These are phyloP conservation scores for Lichtheimia ramosa DNA, from an alignment of 371 early-diverging fungal genomes.

Conservation along the genomic window DNA sequence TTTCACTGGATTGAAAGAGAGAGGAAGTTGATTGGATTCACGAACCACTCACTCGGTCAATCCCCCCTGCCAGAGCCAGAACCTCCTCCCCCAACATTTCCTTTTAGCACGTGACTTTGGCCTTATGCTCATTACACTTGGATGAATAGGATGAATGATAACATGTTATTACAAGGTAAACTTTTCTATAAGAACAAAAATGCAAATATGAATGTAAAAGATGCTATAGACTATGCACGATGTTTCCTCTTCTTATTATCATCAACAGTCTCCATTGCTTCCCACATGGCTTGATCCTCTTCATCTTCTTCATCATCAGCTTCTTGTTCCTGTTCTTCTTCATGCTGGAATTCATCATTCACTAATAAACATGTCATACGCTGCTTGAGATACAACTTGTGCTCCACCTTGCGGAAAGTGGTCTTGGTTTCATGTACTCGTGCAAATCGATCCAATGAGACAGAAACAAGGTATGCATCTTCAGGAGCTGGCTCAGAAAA, in stretches of 20 bases:
- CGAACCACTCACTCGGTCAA: no score
- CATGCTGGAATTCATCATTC: constrained; percentile 53
- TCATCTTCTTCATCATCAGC: constrained; percentile 48
- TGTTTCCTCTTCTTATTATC: constrained; percentile 16
- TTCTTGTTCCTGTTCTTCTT: constrained; percentile 32
- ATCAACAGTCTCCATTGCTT: constrained; percentile 45
- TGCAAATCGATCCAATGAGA: constrained; percentile 77
- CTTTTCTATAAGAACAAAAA: no score
- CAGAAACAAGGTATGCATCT: constrained; percentile 51
- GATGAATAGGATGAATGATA: no score
- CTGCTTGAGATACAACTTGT: constrained; percentile 83
- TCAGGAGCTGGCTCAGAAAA: constrained; percentile 14
- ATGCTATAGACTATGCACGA: constrained; percentile 1
- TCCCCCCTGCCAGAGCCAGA: no score
- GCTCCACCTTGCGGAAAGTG: constrained; percentile 53
- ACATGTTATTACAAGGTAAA: no score
- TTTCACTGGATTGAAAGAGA: no score
- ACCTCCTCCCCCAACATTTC: no score
- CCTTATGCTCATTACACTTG: no score
- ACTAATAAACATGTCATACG: constrained; percentile 69
- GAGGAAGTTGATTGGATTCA: no score
- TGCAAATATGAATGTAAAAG: neutral
- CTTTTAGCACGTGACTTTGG: no score
- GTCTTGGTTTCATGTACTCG: constrained; percentile 73
- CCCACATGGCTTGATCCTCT: constrained; percentile 55